A percentile compares a stretch with the other conserved stretches of the same genome.
These are phyloP conservation scores for Fusarium ambrosium DNA, from an alignment of 2,329 filamentous ascomycete genomes.

Conservation along the genomic window DNA sequence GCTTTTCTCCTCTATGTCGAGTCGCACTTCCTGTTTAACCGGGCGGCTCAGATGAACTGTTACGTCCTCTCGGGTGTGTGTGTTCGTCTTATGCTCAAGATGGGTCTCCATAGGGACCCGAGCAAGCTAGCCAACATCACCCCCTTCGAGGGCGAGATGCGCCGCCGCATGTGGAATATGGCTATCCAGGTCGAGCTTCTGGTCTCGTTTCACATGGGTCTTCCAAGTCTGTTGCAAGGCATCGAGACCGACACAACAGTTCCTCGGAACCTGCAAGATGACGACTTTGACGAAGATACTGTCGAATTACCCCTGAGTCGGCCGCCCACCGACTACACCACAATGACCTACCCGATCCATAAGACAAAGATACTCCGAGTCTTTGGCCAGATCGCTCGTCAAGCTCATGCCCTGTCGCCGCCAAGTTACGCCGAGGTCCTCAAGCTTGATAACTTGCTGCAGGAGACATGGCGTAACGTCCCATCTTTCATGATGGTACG, in stretches of 20 bases:
- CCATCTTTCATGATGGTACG: slow-evolving; percentile 64
- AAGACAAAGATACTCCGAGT: slow-evolving; percentile 63
- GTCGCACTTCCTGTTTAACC: slow-evolving; percentile 65
- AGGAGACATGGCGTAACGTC: slow-evolving; percentile 60
- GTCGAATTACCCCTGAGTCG: slow-evolving; percentile 68
- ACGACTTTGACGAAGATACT: slow-evolving; percentile 72
- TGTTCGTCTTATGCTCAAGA: slow-evolving; percentile 69
- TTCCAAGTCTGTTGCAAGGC: slow-evolving; percentile 75
- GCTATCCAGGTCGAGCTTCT: slow-evolving; percentile 72
- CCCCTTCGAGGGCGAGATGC: slow-evolving; percentile 68
- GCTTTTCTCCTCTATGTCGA: slow-evolving; percentile 67
- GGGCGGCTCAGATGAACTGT: slow-evolving; percentile 65
- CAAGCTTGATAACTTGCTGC: slow-evolving; percentile 60
- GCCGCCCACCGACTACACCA: slow-evolving; percentile 71
- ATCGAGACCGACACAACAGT: slow-evolving; percentile 73
- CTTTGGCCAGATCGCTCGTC: slow-evolving; percentile 64
- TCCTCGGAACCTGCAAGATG: slow-evolving; percentile 74
- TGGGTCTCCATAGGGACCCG: slow-evolving; percentile 71
- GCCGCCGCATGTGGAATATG: slow-evolving; percentile 66
- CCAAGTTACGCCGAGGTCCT: slow-evolving; percentile 65
- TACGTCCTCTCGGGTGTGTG: slow-evolving; percentile 66
- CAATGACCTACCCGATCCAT: slow-evolving; percentile 67
- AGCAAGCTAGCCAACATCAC: slow-evolving; percentile 64
- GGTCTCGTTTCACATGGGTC: slow-evolving; percentile 75
- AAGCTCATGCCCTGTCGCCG: slow-evolving; percentile 63